Conservation (phyloP, 2,329 filamentous ascomycete species). For the Chaetomium globosum region DNA sequence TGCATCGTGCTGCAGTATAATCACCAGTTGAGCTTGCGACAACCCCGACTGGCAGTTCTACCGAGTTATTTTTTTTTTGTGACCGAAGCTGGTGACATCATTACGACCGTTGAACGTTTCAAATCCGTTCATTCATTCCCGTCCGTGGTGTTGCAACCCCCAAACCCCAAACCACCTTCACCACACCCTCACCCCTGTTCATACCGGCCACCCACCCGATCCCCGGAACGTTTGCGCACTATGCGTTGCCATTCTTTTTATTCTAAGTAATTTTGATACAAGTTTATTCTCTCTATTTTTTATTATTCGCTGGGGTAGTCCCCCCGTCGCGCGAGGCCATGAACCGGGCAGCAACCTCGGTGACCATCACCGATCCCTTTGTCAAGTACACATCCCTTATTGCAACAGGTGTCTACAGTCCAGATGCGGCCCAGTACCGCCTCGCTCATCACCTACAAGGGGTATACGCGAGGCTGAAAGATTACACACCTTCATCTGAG, state of each 20-base stretch:
- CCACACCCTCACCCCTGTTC: not conserved
- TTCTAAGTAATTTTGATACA: not conserved
- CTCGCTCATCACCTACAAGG: slow-evolving; percentile 76
- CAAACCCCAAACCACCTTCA: not conserved
- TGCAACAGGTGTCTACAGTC: slow-evolving; percentile 65
- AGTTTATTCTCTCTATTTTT: not conserved
- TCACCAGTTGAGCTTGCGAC: too few relatives aligned
- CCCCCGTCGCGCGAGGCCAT: slow-evolving; percentile 33
- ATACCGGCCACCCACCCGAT: not conserved
- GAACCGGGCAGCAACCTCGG: slow-evolving; percentile 48
- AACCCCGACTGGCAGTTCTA: not conserved
- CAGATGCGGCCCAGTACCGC: slow-evolving; percentile 72
- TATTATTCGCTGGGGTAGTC: not conserved
- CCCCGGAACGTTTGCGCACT: not conserved
- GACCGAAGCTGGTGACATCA: slow-evolving; percentile 4
- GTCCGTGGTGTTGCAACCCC: not conserved
- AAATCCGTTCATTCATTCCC: not conserved
- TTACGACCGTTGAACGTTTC: not conserved
- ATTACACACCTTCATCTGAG: slow-evolving; percentile 73
- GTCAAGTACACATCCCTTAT: slow-evolving; percentile 75
- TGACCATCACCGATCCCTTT: slow-evolving; percentile 70
- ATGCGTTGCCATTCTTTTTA: not conserved
- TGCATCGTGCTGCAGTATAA: not conserved
- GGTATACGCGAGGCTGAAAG: slow-evolving; percentile 73
- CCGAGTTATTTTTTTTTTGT: not conserved